Evolutionary conservation across 2,329 filamentous ascomycete genomes (phyloP).

Genomic region (Colletotrichum australisinense): DNA sequence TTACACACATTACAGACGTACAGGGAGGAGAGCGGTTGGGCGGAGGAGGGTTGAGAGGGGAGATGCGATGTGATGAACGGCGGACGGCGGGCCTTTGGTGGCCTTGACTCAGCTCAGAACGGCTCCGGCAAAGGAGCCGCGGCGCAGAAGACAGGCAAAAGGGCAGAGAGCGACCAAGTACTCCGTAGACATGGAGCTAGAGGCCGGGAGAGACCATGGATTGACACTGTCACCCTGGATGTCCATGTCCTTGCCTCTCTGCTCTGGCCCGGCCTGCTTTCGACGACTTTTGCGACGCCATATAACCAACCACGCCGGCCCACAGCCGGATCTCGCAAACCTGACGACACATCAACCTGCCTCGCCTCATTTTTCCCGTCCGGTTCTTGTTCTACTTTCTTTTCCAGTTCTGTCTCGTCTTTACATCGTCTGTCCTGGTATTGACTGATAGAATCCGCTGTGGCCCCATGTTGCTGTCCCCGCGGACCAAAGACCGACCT

Average conservation of each 20-base stretch:
- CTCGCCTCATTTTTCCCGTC: neutral
- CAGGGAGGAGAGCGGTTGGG: neutral
- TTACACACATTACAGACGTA: neutral
- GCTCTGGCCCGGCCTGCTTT: neutral
- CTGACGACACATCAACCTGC: slow-evolving; percentile 17
- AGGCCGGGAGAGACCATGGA: slow-evolving; percentile 24
- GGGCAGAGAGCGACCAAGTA: neutral
- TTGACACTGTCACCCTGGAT: slow-evolving; percentile 18
- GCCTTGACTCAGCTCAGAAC: neutral
- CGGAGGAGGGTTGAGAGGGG: neutral
- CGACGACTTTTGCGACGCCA: neutral
- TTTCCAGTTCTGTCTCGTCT: neutral
- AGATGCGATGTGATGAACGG: neutral
- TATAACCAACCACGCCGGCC: slow-evolving; percentile 18
- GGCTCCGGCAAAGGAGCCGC: neutral
- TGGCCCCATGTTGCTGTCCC: slow-evolving; percentile 22
- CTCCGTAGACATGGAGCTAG: neutral
- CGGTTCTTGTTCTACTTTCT: neutral
- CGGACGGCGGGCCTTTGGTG: neutral
- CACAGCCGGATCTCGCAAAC: slow-evolving; percentile 5
- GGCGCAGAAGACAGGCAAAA: neutral
- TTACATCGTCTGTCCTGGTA: neutral
- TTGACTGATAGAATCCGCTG: neutral
- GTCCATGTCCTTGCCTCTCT: slow-evolving; percentile 2
- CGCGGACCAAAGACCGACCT: slow-evolving; percentile 6